Conservation (phyloP, 805 yeast species). For the Saccharomyces kudriavzevii region DNA sequence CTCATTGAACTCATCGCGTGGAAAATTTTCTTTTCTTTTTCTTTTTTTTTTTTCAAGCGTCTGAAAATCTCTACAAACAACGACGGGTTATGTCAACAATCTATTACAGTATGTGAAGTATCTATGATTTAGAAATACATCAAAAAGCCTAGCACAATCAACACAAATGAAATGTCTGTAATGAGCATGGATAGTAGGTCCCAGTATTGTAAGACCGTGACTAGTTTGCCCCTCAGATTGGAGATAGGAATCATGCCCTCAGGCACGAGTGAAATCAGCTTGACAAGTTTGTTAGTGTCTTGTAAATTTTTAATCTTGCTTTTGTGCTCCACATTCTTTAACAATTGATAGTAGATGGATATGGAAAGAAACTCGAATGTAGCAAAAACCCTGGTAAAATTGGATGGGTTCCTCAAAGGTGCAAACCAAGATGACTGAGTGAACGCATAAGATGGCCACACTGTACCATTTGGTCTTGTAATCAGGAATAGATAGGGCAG, state of each 20-base stretch:
- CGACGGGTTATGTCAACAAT: background rate
- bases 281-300: constrained; percentile 24
- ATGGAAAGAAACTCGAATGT: constrained; percentile 29
- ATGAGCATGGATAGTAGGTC: constrained; percentile 29
- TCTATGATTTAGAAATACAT: constrained; percentile 11
- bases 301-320: constrained; percentile 22
- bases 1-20: constrained; percentile 1
- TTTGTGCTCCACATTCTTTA: constrained; percentile 20
- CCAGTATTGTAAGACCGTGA: constrained; percentile 24
- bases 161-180: constrained; percentile 28
- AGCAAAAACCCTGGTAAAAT: constrained; percentile 29
- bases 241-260: constrained; percentile 28
- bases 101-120: background rate
- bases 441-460: background rate
- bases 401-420: constrained; percentile 17
- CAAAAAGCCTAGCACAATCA: constrained; percentile 25
- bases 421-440: constrained; percentile 2
- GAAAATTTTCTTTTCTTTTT: constrained; percentile 1
- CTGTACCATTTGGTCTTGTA: constrained; percentile 8
- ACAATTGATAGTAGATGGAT: constrained; percentile 26
- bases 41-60: background rate
- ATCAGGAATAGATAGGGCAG: constrained; percentile 27
- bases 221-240: constrained; percentile 22
- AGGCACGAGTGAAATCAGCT: constrained; percentile 28
- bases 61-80: background rate